These are phyloP conservation scores for Gracilaria domingensis DNA, from an alignment of 23 red algal species.

Conservation along the genomic window DNA sequence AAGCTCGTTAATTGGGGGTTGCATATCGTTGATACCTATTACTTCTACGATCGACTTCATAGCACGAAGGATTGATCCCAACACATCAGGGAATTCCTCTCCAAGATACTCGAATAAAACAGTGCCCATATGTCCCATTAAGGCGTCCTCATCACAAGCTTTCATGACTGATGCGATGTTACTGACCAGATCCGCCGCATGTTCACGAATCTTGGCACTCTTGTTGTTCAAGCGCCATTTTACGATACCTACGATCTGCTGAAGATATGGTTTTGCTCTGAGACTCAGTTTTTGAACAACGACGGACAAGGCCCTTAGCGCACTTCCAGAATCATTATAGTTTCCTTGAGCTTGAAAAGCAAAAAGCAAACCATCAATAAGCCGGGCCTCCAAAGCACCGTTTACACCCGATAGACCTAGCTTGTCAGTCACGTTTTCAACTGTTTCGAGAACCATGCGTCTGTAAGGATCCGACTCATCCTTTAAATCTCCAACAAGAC, in stretches of 20 bases:
- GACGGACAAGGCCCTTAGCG: conserved; percentile 65
- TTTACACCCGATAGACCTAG: conserved; percentile 83
- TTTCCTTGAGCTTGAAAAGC: conserved; percentile 89
- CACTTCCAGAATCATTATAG: conserved; percentile 65
- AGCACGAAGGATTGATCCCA: conserved; percentile 87
- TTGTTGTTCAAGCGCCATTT: conserved; percentile 93
- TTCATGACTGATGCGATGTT: conserved; percentile 76
- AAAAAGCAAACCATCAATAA: conserved; percentile 89
- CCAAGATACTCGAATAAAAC: conserved; percentile 92
- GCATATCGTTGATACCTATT: conserved; percentile 80
- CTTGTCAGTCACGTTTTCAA: conserved; percentile 79
- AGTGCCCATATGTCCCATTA: conserved; percentile 86
- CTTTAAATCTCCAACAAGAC: conserved; percentile 80
- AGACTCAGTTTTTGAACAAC: conserved; percentile 69
- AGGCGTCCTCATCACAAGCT: conserved; percentile 67
- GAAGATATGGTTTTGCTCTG: conserved; percentile 84
- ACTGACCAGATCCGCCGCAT: conserved; percentile 89
- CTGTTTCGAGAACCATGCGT: conserved; percentile 82
- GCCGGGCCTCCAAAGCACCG: conserved; percentile 60
- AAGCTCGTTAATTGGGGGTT: conserved; percentile 87
- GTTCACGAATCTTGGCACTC: conserved; percentile 72
- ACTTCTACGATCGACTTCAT: conserved; percentile 83
- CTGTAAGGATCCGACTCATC: conserved; percentile 86
- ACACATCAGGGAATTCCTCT: conserved; percentile 95
- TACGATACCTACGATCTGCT: conserved; percentile 74